Percentiles rank a stretch among this genome's conserved stretches.
Conservation (phyloP, 2,329 filamentous ascomycete species). For the Trichoderma semiorbis region DNA sequence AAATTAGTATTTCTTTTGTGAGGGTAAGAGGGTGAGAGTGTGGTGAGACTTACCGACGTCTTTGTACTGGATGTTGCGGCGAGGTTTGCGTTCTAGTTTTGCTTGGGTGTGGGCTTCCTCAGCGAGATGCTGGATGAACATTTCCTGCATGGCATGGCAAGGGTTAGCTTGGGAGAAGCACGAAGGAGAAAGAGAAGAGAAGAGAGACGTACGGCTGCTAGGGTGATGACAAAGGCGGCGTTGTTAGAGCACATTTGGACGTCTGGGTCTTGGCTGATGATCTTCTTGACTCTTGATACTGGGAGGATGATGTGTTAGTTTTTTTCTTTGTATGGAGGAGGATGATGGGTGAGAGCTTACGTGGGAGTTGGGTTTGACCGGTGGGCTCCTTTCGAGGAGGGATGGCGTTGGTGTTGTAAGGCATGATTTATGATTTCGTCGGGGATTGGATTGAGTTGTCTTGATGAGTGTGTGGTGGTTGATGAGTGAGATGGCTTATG, state of each 20-base stretch:
- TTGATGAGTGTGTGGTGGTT: neutral
- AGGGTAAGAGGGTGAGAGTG: neutral
- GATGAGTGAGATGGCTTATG: neutral
- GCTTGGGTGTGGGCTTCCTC: conserved; percentile 82
- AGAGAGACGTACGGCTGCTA: conserved; percentile 69
- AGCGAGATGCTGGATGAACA: conserved; percentile 92
- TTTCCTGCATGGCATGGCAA: conserved; percentile 55
- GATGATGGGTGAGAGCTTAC: conserved; percentile 53
- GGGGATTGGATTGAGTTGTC: neutral
- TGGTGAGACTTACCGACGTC: conserved; percentile 65
- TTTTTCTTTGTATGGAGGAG: conserved; percentile 6
- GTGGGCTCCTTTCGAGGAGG: conserved; percentile 77
- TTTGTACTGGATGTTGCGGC: conserved; percentile 92
- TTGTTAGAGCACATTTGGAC: conserved; percentile 86
- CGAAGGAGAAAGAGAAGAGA: neutral
- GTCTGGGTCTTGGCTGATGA: conserved; percentile 84
- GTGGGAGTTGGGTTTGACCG: conserved; percentile 77
- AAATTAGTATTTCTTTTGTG: neutral
- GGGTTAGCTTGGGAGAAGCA: conserved; percentile 5
- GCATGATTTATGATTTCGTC: conserved; percentile 53
- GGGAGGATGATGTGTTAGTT: neutral
- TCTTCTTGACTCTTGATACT: conserved; percentile 97
- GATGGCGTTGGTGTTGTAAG: conserved; percentile 84
- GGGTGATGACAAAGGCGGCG: conserved; percentile 87
- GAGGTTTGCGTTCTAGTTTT: conserved; percentile 85